Percentiles rank a stretch among this genome's conserved stretches.
phyloP scores from a whole-genome alignment of 208 protist genomes.

The Phytomonas francai region DNA sequence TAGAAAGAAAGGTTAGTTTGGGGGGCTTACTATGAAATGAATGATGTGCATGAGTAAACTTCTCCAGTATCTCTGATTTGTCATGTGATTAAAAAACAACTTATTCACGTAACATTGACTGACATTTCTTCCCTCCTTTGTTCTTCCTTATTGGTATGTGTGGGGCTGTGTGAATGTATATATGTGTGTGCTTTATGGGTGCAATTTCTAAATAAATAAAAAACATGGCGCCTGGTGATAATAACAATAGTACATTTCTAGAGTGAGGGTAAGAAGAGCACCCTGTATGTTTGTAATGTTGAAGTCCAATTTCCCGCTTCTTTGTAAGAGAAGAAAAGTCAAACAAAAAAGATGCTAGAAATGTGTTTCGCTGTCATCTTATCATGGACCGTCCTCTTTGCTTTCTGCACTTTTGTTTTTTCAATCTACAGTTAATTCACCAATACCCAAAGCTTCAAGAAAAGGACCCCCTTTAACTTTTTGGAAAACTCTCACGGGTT shows the following conservation, averaged over 20 bases:
- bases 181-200: neutral
- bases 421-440: neutral
- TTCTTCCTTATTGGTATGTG: neutral
- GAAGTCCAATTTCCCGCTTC: neutral
- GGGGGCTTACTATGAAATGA: neutral
- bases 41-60: constrained; percentile 4
- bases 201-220: neutral
- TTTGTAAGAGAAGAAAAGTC: neutral
- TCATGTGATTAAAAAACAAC: neutral
- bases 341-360: neutral
- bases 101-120: neutral
- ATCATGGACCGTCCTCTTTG: neutral
- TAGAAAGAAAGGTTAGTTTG: neutral
- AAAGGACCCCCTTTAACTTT: neutral
- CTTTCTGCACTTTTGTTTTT: neutral
- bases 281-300: neutral
- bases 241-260: neutral
- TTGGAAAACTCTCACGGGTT: no score
- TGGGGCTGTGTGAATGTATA: neutral
- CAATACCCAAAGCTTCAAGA: neutral
- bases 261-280: neutral
- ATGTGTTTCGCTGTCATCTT: neutral
- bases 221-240: neutral
- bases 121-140: neutral
- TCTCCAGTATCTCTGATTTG: neutral